Base-by-base conservation (phyloP, 257 asterid genomes). In the Forsythia suspensa region DNA sequence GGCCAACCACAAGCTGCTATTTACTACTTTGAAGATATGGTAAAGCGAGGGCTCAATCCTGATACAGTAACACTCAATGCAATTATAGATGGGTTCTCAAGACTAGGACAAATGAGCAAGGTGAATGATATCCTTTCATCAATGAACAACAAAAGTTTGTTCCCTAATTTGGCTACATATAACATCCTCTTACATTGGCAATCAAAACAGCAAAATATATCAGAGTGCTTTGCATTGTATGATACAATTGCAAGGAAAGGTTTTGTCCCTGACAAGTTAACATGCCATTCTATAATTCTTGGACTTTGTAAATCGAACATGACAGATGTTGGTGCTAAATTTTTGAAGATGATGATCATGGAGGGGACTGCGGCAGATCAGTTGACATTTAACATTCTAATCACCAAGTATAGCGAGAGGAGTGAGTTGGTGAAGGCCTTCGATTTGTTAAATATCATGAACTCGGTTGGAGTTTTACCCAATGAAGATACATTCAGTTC, bases 121-220 rank as follows among this genome's bases (percentile, higher is more conserved):
- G 82, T 86, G 84, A 66, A 81, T 42, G 24, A 84, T 57, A 68
- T 82, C 77, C 59, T 91, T 52, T 84, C 85, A 34, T 72, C 80
- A 76, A 85, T 89, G 91, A 88, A 79, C 2, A 59, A 57, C 11
- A 72, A 40, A 73, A 77, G 74, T 51, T 77, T 90, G 72, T 61
- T 75, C 46, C 96, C 96, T 61, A 89, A 71, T 87, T 82, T 95
- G 88, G 87, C 81, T 80, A 91, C 99, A 4, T 91, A 88, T 80
- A 93, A 90, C 78, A 88, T 92, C 82, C 92, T 93, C 65, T 80
- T 95, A 82, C 97, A 90, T 65, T 92, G 97, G 75, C 89, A 90
- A 51, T 83, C 98, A 8, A 78, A 83, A 72, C 84, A 84, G 20
- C 77, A 75, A 42, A 82, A 88, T 77, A 78, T 93, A 11, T 63